Base-by-base conservation (phyloP, 2,329 filamentous ascomycete genomes). In the Ophiosphaerella herpotricha region DNA sequence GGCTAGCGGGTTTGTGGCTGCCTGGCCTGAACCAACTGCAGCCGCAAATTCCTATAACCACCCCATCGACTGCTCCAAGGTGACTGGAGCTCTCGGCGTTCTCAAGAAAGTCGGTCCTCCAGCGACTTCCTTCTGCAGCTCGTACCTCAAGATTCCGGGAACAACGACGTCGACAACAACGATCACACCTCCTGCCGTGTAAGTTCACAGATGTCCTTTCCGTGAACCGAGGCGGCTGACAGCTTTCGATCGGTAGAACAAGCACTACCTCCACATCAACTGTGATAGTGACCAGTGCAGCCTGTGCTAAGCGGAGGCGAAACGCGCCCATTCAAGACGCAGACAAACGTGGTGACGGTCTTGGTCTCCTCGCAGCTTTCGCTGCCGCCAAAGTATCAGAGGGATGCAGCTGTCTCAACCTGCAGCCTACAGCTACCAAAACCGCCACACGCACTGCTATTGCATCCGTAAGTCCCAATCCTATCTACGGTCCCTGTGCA, bases 21-120 rank as follows among this genome's bases (percentile, higher is more conserved):
- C 45, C 2, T 36, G 13, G n/a, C 45, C 45, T 31, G 37, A 42
- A 34, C 45, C 45, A 11, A 47, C 45, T 33, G 24, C 45, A 7
- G 37, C 38, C 32, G 31, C 39, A 18, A 8, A 35, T 21, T 18
- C 40, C 16, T 26, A 37, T 14, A 8, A 36, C 5, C 45, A 38
- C 4, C 31, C 29, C 18, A 31, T 44, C 45, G 29, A 50, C 26
- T 50, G 47, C 21, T 26, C 40, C n/a, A 50, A 45, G 31, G 35
- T 50, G 18, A 50, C 34, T 21, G 47, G 40, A 11, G 41, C 41
- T 9, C 41, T 50, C 26, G 33, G 40, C 18, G 41, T 50, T 6
- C 41, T 50, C 12, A 50, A 50, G 41, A 50, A 40, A 24, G 36
- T 50, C 18, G 47, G 47, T 18, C 47, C 47, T 13, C 47, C 47